Evolutionary conservation across 148 eudicot species (phyloP), one percentile per base, ranked within the genome.

Genomic region (Rhododendron ovatum): DNA sequence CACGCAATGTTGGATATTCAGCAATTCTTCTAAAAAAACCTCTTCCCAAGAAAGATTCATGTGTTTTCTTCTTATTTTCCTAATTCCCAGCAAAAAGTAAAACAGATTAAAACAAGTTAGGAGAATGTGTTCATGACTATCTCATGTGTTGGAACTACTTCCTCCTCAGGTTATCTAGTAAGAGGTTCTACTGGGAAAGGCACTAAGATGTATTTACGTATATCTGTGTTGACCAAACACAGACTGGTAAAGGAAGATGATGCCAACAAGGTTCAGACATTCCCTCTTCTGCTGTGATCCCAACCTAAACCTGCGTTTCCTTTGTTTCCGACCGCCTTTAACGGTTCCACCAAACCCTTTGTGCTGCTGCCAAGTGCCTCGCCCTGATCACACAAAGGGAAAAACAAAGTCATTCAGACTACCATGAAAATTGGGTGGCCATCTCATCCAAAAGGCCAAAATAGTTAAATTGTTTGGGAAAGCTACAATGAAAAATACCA

Each of bases 231-330:
- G 18, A 11, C 45, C n/a, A 59, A 5, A 18, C 9, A 82, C 3
- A 41, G 22, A 8, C 13, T 11, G 43, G 5, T 22, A 11, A 10
- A 20, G 7, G 17, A 51, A 57, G 47, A 15, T 57, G 41, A 81
- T 55, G 17, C 69, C 48, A 33, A 35, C 45, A 18, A 63, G 55
- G 50, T 37, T 77, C 26, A 82, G 59, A 35, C 35, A 80, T 51
- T 85, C 88, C 75, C 83, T 74, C 87, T 90, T 67, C 89, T 80
- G 81, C 76, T 82, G 35, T 86, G 86, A 86, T 86, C 89, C 93
- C 93, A 97, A 55, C 99, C 99, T 83, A 98, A 88, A 84, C 99
- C 99, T 45, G 99, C 95, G 84, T 88, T 92, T 85, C 99, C 99
- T 88, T 94, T 95, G 89, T 95, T 95, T 85, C 95, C 99, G 82